Percentiles rank a stretch among this genome's conserved stretches.
These are phyloP conservation scores for Senna tora DNA, from an alignment of 306 rosid genomes.

Conservation along the genomic window DNA sequence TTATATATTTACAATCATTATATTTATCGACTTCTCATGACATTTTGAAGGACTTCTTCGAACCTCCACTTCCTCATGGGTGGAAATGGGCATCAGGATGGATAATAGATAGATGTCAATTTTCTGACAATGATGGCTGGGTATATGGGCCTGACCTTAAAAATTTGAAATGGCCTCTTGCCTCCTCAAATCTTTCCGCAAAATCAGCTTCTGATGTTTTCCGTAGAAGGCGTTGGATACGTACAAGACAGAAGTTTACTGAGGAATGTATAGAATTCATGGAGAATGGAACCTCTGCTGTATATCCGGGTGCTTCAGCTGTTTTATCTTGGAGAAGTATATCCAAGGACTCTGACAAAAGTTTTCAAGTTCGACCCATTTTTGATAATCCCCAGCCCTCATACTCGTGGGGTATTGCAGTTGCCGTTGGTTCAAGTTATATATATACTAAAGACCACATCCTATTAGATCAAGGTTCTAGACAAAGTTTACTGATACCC, in stretches of 20 bases:
- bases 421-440: slow-evolving; percentile 73
- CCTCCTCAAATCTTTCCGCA: slow-evolving; percentile 59
- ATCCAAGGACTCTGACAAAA: slow-evolving; percentile 64
- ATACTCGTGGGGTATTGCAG: slow-evolving; percentile 74
- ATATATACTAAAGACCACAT: slow-evolving; percentile 71
- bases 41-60: slow-evolving; percentile 73
- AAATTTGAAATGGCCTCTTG: slow-evolving; percentile 67
- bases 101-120: slow-evolving; percentile 67
- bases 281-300: slow-evolving; percentile 48
- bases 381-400: slow-evolving; percentile 55
- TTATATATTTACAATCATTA: slow-evolving; percentile 9
- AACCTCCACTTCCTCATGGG: slow-evolving; percentile 78
- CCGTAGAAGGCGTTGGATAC: slow-evolving; percentile 76
- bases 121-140: slow-evolving; percentile 88
- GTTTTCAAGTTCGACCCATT: slow-evolving; percentile 77
- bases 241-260: slow-evolving; percentile 56
- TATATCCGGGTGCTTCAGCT: slow-evolving; percentile 71
- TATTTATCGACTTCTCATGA: slow-evolving; percentile 32
- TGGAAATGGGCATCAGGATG: slow-evolving; percentile 80
- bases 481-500: slow-evolving; percentile 51
- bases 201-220: slow-evolving; percentile 64
- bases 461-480: slow-evolving; percentile 64
- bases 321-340: slow-evolving; percentile 88
- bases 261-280: slow-evolving; percentile 43
- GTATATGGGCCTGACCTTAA: slow-evolving; percentile 67